Evolutionary conservation across 176 grass and related monocot species (phyloP).

Genomic region (Eleusine indica): DNA sequence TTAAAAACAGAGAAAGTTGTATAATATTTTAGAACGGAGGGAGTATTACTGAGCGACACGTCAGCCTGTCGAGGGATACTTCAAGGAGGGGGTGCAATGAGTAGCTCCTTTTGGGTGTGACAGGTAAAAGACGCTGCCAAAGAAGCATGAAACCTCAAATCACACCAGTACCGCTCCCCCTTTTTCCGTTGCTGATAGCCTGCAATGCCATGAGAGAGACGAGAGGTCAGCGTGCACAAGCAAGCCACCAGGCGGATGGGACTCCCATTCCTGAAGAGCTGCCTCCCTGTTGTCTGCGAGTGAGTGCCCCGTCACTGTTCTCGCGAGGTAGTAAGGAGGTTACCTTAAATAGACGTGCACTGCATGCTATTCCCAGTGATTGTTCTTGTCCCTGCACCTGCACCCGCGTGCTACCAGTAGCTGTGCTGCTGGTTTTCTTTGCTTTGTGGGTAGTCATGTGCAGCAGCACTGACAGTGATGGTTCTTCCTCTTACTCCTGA

Average conservation of each 20-base stretch:
- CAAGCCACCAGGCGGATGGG: constrained; percentile 17
- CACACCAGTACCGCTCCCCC: constrained; percentile 34
- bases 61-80: not conserved
- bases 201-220: not conserved
- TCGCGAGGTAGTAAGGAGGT: constrained; percentile 53
- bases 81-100: constrained; percentile 1
- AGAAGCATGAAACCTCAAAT: constrained; percentile 79
- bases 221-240: constrained; percentile 1
- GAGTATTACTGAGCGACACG: not conserved
- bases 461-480: constrained; percentile 48
- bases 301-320: constrained; percentile 3
- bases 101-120: constrained; percentile 51
- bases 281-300: constrained; percentile 4
- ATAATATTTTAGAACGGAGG: no score
- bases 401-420: not conserved
- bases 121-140: constrained; percentile 49
- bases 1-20: no score
- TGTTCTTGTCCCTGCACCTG: constrained; percentile 55
- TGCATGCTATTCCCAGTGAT: constrained; percentile 49
- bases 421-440: not conserved
- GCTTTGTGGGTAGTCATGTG: constrained; percentile 61
- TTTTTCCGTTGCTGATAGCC: constrained; percentile 30
- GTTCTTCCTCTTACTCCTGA: constrained; percentile 42
- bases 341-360: constrained; percentile 67
- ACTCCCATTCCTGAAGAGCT: constrained; percentile 48